Evolutionary conservation across 169 alveolate genomes (phyloP).

Genomic region (Plasmodium ovale): DNA sequence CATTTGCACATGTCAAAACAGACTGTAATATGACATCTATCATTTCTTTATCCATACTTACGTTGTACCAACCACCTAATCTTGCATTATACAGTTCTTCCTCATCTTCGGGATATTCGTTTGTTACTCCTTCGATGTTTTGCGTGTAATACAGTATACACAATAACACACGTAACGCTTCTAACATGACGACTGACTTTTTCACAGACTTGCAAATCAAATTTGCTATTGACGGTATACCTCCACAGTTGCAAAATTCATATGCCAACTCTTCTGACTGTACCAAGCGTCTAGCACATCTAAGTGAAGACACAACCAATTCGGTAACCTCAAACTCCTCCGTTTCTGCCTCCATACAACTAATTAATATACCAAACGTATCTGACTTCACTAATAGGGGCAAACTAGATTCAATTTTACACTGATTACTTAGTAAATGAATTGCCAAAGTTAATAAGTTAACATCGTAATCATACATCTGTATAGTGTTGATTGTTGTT

Average conservation of each 20-base stretch:
- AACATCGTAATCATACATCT: constrained; percentile 88
- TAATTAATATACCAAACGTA: constrained; percentile 87
- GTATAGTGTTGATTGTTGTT: constrained; percentile 84
- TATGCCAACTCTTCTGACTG: constrained; percentile 90
- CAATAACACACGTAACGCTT: constrained; percentile 86
- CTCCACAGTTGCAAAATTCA: constrained; percentile 91
- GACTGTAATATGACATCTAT: constrained; percentile 77
- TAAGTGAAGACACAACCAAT: constrained; percentile 87
- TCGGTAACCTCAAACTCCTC: constrained; percentile 89
- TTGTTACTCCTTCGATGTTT: constrained; percentile 82
- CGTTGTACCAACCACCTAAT: constrained; percentile 84
- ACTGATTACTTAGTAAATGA: constrained; percentile 89
- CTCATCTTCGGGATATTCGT: constrained; percentile 82
- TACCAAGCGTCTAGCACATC: constrained; percentile 90
- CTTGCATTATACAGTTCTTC: constrained; percentile 72
- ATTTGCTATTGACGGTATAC: constrained; percentile 87
- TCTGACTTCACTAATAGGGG: constrained; percentile 89
- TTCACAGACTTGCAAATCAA: constrained; percentile 86
- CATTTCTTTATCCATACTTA: constrained; percentile 84
- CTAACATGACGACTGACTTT: constrained; percentile 89
- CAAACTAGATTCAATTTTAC: constrained; percentile 84
- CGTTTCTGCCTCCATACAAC: constrained; percentile 84
- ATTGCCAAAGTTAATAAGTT: constrained; percentile 88
- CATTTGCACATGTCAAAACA: constrained; percentile 78
- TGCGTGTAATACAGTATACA: constrained; percentile 86